Percentiles rank a stretch among this genome's conserved stretches.
phyloP scores from a whole-genome alignment of 176 grass and related monocot genomes.

The Thalia dealbata region DNA sequence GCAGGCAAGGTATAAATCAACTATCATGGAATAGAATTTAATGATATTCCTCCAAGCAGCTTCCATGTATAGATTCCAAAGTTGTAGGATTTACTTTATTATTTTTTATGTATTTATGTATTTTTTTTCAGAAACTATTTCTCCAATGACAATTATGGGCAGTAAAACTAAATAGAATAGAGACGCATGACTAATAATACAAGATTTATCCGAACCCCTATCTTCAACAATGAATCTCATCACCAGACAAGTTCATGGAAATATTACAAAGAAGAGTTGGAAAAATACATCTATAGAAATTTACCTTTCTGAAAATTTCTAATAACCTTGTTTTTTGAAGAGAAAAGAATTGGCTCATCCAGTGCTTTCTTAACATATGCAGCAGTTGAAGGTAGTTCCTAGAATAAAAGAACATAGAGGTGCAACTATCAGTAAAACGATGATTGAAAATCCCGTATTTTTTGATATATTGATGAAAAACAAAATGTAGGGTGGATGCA shows the following conservation, averaged over 20 bases:
- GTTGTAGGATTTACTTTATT: not conserved
- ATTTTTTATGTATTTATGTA: not conserved
- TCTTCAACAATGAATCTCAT: not conserved
- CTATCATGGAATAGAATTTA: not conserved
- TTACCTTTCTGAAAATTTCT: constrained; percentile 7
- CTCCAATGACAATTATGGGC: not conserved
- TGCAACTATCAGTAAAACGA: not conserved
- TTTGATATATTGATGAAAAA: no score
- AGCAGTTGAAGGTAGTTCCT: constrained; percentile 8
- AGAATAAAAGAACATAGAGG: not conserved
- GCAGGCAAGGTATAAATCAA: not conserved
- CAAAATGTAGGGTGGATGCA: no score
- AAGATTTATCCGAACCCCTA: not conserved
- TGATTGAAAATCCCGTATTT: not conserved
- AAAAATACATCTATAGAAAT: not conserved
- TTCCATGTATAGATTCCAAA: not conserved
- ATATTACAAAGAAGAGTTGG: not conserved
- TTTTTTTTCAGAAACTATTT: not conserved
- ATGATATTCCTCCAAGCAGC: no score
- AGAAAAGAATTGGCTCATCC: constrained; percentile 7
- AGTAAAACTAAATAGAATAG: not conserved
- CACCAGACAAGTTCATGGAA: not conserved
- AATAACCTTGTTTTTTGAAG: not conserved
- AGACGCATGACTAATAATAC: not conserved
- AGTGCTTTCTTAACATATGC: not conserved